Percentiles rank a stretch among this genome's conserved stretches.
Evolutionary conservation across 257 asterid genomes (phyloP).

Genomic region (Salvia hispanica): DNA sequence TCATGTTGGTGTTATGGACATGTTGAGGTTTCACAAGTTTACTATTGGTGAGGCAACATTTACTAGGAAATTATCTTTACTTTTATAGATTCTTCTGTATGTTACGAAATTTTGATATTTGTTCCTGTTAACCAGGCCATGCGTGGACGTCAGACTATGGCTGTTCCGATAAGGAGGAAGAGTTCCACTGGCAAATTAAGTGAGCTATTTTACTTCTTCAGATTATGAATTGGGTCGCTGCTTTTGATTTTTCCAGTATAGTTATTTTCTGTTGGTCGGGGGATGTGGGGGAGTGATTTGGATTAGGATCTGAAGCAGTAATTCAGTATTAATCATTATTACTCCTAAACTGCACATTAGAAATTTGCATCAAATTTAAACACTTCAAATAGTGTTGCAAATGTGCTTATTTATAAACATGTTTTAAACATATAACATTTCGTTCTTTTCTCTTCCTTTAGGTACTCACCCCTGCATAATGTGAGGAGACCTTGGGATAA

Average conservation of each 20-base stretch:
- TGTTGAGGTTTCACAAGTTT: conserved; percentile 97
- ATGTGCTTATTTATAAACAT: neutral
- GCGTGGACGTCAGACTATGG: conserved; percentile 99
- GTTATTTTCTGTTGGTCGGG: neutral
- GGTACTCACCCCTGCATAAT: conserved; percentile 95
- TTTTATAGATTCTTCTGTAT: conserved; percentile 7
- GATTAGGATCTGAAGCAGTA: too few species aligned
- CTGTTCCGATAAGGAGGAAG: conserved; percentile 93
- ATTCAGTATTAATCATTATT: neutral
- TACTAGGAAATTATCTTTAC: neutral
- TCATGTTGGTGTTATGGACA: conserved; percentile 99
- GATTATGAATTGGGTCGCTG: conserved; percentile 12
- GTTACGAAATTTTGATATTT: conserved; percentile 7
- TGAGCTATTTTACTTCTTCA: conserved; percentile 42
- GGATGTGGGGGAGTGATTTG: too few species aligned
- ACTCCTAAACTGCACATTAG: neutral
- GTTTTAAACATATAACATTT: neutral
- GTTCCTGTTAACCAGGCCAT: conserved; percentile 73
- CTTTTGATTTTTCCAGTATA: neutral
- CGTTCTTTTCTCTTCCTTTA: conserved; percentile 25
- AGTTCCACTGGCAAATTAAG: conserved; percentile 85
- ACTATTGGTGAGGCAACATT: conserved; percentile 69
- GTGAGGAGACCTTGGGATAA: conserved; percentile 92
- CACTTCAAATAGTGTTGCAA: neutral
- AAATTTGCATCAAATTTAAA: neutral